phyloP scores from a whole-genome alignment of 2,329 filamentous ascomycete species.

The Beauveria varroae region DNA sequence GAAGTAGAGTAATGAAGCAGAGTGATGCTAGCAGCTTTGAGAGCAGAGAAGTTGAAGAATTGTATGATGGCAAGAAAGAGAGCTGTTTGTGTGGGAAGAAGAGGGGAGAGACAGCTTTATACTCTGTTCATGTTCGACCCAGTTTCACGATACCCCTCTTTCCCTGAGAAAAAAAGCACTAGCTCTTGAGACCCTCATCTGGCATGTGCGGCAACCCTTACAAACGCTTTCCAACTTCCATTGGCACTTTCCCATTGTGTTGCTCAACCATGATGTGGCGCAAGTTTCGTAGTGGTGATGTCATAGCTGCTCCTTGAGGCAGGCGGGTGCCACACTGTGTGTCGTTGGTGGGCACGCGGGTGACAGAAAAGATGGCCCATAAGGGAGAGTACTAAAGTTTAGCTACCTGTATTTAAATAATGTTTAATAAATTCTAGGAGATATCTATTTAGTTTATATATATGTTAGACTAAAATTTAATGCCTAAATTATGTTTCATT shows the following conservation, averaged over 20 bases:
- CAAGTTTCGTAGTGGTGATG: not conserved
- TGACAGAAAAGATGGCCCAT: too few species aligned
- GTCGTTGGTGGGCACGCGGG: not conserved
- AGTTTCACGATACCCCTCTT: constrained; percentile 6
- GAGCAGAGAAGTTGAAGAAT: not conserved
- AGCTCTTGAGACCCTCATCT: not conserved
- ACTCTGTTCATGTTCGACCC: not conserved
- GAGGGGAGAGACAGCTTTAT: constrained; percentile 9
- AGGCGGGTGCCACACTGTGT: not conserved
- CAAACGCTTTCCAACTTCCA: not conserved
- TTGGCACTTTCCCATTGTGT: not conserved
- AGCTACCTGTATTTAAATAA: too few species aligned
- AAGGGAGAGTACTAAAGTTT: too few species aligned
- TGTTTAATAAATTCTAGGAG: too few species aligned
- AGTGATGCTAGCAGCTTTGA: not conserved
- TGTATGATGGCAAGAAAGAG: not conserved
- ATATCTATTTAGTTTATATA: too few species aligned
- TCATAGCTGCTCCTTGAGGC: not conserved
- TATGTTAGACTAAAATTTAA: too few species aligned
- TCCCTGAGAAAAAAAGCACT: not conserved
- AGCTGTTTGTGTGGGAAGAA: not conserved
- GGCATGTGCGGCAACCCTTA: not conserved
- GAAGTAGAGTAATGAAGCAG: not conserved
- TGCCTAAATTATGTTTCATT: too few species aligned
- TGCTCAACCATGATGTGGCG: not conserved